These are phyloP conservation scores for Eragrostis nindensis DNA, from an alignment of 176 grass and related monocot genomes.

Conservation along the genomic window DNA sequence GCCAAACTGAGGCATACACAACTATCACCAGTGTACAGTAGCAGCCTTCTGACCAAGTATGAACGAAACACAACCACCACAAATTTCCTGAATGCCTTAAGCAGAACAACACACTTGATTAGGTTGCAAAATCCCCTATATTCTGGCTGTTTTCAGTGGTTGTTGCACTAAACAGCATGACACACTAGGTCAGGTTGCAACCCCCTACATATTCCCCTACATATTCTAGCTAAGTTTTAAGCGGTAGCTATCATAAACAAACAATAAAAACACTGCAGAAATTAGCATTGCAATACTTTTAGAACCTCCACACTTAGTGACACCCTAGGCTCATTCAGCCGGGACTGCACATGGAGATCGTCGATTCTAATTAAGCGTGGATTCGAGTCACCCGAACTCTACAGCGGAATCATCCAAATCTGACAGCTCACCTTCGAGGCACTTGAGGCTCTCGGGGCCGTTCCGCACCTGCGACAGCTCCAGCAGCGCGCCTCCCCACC, in stretches of 20 bases:
- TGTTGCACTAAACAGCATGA: neutral
- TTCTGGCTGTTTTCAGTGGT: neutral
- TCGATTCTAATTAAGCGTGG: neutral
- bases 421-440: slow-evolving; percentile 51
- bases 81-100: neutral
- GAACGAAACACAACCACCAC: neutral
- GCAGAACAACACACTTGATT: neutral
- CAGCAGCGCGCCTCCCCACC: slow-evolving; percentile 82
- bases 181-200: neutral
- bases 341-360: neutral
- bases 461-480: slow-evolving; percentile 70
- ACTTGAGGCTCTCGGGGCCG: slow-evolving; percentile 50
- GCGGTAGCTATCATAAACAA: no score
- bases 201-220: neutral
- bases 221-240: no score
- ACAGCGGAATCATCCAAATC: neutral
- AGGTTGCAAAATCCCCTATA: neutral
- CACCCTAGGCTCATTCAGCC: neutral
- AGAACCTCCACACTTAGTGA: neutral
- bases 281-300: neutral
- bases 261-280: neutral
- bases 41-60: neutral
- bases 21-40: neutral
- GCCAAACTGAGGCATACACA: no score
- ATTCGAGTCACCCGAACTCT: neutral